phyloP scores from a whole-genome alignment of 345 rosid genomes.

The Melastoma malabathricum region DNA sequence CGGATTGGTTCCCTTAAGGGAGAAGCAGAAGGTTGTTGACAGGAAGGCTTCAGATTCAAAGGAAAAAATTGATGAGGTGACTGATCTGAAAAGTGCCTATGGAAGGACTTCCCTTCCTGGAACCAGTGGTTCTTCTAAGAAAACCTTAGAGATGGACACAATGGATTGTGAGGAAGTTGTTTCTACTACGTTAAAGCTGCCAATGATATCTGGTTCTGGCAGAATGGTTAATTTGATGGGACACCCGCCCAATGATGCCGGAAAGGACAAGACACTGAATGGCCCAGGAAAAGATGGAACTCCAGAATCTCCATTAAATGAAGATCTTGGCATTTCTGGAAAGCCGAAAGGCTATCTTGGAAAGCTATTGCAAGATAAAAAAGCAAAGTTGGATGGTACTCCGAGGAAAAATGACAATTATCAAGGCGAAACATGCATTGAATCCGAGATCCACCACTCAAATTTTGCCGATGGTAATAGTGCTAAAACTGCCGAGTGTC shows the following conservation, averaged over 20 bases:
- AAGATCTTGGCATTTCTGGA: constrained; percentile 30
- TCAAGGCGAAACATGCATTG: not conserved
- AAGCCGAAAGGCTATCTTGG: constrained; percentile 30
- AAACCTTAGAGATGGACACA: constrained; percentile 29
- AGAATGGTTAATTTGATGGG: constrained; percentile 22
- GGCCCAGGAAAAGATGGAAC: constrained; percentile 27
- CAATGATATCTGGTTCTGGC: constrained; percentile 42
- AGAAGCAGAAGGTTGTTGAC: constrained; percentile 21
- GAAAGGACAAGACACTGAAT: constrained; percentile 25
- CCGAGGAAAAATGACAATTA: constrained; percentile 26
- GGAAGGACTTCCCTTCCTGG: constrained; percentile 21
- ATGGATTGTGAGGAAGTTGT: constrained; percentile 57
- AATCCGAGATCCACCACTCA: not conserved
- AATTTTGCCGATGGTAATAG: constrained; percentile 6
- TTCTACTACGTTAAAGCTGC: constrained; percentile 51
- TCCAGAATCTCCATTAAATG: constrained; percentile 18
- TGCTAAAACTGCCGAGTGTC: constrained; percentile 14
- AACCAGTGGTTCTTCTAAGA: constrained; percentile 14
- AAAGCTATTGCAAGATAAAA: constrained; percentile 44
- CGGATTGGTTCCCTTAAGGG: constrained; percentile 29
- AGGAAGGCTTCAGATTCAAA: constrained; percentile 30
- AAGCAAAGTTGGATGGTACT: constrained; percentile 22
- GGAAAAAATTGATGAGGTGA: constrained; percentile 28
- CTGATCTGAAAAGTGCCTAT: constrained; percentile 21
- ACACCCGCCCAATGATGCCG: constrained; percentile 19